A percentile compares a stretch with the other conserved stretches of the same genome.
Evolutionary conservation across 371 early-diverging fungal species (phyloP).

Genomic region (Syncephalastrum contaminatum): DNA sequence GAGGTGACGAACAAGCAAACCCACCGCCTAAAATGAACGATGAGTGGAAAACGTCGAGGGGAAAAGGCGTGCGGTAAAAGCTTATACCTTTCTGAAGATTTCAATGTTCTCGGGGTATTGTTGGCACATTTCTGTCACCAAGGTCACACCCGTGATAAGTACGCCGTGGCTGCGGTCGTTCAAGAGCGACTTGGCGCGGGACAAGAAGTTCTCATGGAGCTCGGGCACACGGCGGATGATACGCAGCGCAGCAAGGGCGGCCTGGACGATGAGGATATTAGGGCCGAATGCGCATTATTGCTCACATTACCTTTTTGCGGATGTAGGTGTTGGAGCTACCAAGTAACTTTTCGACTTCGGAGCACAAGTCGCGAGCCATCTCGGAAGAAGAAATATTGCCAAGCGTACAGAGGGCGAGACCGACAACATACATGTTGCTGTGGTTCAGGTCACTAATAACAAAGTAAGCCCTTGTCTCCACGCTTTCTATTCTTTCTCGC

Average conservation of each 20-base stretch:
- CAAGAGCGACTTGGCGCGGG: constrained; percentile 71
- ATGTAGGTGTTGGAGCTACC: constrained; percentile 91
- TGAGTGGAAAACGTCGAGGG: too few relatives aligned
- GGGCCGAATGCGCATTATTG: too few relatives aligned
- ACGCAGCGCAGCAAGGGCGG: constrained; percentile 90
- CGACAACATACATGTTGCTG: constrained; percentile 92
- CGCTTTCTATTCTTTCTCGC: neutral
- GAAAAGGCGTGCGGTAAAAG: too few relatives aligned
- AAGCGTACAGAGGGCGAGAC: constrained; percentile 93
- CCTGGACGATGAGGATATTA: too few relatives aligned
- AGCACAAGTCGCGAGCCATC: constrained; percentile 93
- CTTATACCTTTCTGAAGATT: constrained; percentile 65
- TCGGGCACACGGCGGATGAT: constrained; percentile 94
- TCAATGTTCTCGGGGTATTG: constrained; percentile 65
- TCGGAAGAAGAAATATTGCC: constrained; percentile 94
- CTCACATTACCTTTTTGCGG: constrained; percentile 94
- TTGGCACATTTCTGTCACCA: constrained; percentile 88
- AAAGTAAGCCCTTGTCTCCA: neutral
- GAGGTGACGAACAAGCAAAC: constrained; percentile 83
- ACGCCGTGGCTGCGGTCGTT: constrained; percentile 96
- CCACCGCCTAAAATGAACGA: constrained; percentile 63
- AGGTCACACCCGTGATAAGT: constrained; percentile 87
- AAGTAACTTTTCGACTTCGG: constrained; percentile 92
- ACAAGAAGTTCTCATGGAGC: constrained; percentile 81
- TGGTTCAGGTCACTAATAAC: constrained; percentile 87